phyloP scores from a whole-genome alignment of 495 filamentous ascomycete genomes.

The Cryomyces minteri region DNA sequence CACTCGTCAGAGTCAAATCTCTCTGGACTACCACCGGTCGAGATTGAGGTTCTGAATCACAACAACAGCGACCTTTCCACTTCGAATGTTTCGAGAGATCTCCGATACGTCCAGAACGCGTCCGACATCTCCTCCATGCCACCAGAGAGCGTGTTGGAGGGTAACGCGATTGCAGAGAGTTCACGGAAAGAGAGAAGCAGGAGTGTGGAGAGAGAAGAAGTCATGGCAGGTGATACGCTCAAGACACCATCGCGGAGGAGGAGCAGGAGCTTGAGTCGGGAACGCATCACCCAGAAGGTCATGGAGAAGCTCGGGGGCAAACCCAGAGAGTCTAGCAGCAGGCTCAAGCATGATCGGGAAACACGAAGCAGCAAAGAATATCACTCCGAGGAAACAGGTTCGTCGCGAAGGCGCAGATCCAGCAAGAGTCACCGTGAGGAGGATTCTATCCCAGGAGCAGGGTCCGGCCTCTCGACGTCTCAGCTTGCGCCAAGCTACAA shows the following conservation, averaged over 20 bases:
- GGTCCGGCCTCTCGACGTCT: constrained; percentile 59
- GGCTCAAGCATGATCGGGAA: constrained; percentile 25
- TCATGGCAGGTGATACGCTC: constrained; percentile 31
- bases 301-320: constrained; percentile 38
- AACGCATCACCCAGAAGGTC: constrained; percentile 51
- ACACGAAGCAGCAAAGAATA: constrained; percentile 37
- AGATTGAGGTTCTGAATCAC: constrained; percentile 54
- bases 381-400: background rate
- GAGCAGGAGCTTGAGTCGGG: constrained; percentile 56
- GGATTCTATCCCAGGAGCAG: constrained; percentile 47
- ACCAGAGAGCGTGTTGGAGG: constrained; percentile 76
- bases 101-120: constrained; percentile 34
- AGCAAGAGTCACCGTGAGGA: constrained; percentile 38
- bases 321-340: constrained; percentile 30
- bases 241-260: constrained; percentile 43
- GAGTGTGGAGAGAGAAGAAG: constrained; percentile 31
- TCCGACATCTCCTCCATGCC: constrained; percentile 89
- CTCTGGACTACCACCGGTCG: constrained; percentile 49
- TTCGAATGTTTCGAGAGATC: constrained; percentile 25
- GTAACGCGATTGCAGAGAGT: constrained; percentile 12
- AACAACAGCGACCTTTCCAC: constrained; percentile 38
- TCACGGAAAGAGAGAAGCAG: constrained; percentile 37
- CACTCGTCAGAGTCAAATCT: constrained; percentile 61
- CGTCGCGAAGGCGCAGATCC: constrained; percentile 27
- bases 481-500: constrained; percentile 49